These are phyloP conservation scores for Naganishia vishniacii DNA, from an alignment of 768 basidiomycete genomes.

Conservation along the genomic window DNA sequence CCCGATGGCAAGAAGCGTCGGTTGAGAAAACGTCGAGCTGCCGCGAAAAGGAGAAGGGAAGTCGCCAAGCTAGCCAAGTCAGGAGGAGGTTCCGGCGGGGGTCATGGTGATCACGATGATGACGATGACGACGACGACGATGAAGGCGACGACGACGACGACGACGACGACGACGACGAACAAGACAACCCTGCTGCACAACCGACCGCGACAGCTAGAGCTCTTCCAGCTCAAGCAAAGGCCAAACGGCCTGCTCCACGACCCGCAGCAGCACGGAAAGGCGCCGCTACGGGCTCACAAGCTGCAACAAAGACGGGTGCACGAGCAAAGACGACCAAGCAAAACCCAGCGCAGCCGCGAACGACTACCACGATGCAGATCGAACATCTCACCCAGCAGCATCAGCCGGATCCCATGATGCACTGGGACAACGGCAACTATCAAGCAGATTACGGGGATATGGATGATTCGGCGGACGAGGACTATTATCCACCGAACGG, in stretches of 20 bases:
- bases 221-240: neutral
- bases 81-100: neutral
- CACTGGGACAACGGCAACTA: conserved; percentile 13
- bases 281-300: neutral
- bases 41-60: neutral
- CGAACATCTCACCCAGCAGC: conserved; percentile 11
- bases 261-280: neutral
- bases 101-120: neutral
- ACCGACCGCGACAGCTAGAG: neutral
- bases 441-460: conserved; percentile 11
- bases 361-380: conserved; percentile 16
- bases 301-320: neutral
- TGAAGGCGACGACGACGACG: neutral
- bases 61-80: neutral
- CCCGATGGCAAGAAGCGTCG: conserved; percentile 14
- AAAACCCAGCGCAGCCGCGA: conserved; percentile 6
- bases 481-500: conserved; percentile 1
- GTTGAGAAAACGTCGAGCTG: conserved; percentile 10
- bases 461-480: conserved; percentile 16
- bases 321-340: neutral
- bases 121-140: neutral
- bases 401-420: conserved; percentile 17
- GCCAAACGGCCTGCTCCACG: neutral
- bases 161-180: neutral
- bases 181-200: neutral